Evolutionary conservation across 2,329 filamentous ascomycete genomes (phyloP).

Genomic region (Raffaelea ambrosiae): DNA sequence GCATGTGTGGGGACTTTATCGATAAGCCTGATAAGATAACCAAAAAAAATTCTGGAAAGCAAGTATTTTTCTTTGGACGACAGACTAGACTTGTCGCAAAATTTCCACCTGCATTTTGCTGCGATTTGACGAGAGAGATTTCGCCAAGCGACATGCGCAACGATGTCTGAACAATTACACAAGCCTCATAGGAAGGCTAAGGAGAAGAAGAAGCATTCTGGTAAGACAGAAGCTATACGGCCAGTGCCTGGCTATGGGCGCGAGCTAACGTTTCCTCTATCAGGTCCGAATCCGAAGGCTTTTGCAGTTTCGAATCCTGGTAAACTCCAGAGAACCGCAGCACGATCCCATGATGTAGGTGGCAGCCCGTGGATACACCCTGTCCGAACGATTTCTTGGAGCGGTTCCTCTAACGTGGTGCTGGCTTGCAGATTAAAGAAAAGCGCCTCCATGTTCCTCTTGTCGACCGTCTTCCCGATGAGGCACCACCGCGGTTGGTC

Average conservation of each 20-base stretch:
- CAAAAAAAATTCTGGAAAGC: slow-evolving; percentile 4
- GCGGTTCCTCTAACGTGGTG: too few relatives aligned
- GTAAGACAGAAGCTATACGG: slow-evolving; percentile 33
- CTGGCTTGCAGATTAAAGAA: slow-evolving; percentile 81
- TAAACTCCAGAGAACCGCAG: slow-evolving; percentile 66
- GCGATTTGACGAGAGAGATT: background rate
- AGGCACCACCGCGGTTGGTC: slow-evolving; percentile 87
- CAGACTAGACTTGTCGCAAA: slow-evolving; percentile 3
- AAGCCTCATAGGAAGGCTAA: slow-evolving; percentile 80
- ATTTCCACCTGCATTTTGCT: slow-evolving; percentile 4
- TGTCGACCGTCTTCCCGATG: slow-evolving; percentile 90
- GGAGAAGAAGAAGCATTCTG: slow-evolving; percentile 68
- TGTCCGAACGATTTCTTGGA: background rate
- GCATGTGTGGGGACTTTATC: slow-evolving; percentile 1
- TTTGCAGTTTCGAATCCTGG: slow-evolving; percentile 80
- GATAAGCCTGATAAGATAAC: slow-evolving; percentile 10
- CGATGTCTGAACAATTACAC: slow-evolving; percentile 78
- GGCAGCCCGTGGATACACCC: too few relatives aligned
- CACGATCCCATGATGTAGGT: slow-evolving; percentile 60
- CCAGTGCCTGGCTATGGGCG: background rate
- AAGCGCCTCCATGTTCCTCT: slow-evolving; percentile 93
- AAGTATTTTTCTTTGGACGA: background rate
- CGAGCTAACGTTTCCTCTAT: slow-evolving; percentile 5
- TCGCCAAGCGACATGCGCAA: slow-evolving; percentile 18
- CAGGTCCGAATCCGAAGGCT: slow-evolving; percentile 78